Base-by-base conservation (phyloP, 179 eudicot species). In the Silene vulgaris region DNA sequence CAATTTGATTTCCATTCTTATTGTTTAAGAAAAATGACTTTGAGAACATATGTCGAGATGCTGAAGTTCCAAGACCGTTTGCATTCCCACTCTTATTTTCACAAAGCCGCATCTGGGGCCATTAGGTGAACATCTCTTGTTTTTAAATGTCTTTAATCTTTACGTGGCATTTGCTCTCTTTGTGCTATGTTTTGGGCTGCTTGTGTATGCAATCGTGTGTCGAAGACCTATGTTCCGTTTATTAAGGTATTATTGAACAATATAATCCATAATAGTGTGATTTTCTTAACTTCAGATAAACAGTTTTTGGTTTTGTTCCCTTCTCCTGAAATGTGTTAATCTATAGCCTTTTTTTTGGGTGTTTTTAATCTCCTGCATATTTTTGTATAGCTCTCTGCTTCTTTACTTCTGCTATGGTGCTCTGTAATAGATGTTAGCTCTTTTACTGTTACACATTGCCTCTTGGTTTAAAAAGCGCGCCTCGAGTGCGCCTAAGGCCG, bases 1-100 rank as follows among this genome's bases (percentile, higher is more conserved):
- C 99, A 96, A 76, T 96, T 96, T 83, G 99, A 96, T 81, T 96
- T 96, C 85, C 99, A 96, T 77, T 89, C 99, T 2, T 96, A 96
- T 74, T 96, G 99, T 86, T 84, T 96, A 77, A 91, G 99, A 79
- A 96, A 96, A 86, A 96, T 93, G 99, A 96, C 99, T 65, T 79
- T 93, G 74, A 89, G 98, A 73, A 85, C 96, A 45, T 96, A 96
- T 78, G 96, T 96, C 35, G 90, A 91, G 70, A 93, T 96, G 99
- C 86, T 96, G 80, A 91, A 82, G 82, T 96, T 96, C 84, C 99
- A 96, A 83, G 99, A 96, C 72, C 90, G 92, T 57, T 85, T 96
- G 77, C 99, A 96, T 86, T 89, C 99, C 45, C 93, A 93, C 84
- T 69, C 91, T 23, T 96, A 96, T 76, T 96, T 96, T 72, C 97